A percentile compares a stretch with the other conserved stretches of the same genome.
Conservation (phyloP, 805 yeast species). For the Candida tammaniensis region DNA sequence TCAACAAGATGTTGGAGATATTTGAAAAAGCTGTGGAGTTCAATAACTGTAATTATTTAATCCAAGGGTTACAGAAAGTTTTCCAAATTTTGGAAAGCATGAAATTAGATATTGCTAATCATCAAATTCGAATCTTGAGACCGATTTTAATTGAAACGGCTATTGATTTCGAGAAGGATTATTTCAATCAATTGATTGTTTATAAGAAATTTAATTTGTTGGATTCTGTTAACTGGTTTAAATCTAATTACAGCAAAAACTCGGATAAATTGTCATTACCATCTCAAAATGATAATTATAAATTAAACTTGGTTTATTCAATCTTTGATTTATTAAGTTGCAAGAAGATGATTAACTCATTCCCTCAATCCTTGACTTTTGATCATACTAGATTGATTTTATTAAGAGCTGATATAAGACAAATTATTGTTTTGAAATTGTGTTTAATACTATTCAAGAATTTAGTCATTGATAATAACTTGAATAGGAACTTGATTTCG, state of each 20-base stretch:
- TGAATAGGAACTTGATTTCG: slow-evolving; percentile 22
- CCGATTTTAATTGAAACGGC: slow-evolving; percentile 86
- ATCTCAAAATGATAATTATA: slow-evolving; percentile 3
- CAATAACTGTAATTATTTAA: slow-evolving; percentile 48
- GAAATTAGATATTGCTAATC: slow-evolving; percentile 94
- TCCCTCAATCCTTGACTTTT: slow-evolving; percentile 80
- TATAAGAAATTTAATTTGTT: slow-evolving; percentile 59
- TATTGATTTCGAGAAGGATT: slow-evolving; percentile 83
- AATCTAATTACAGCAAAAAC: slow-evolving; percentile 28
- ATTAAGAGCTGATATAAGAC: slow-evolving; percentile 81
- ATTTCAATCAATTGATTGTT: slow-evolving; percentile 53
- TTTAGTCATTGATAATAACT: slow-evolving; percentile 41
- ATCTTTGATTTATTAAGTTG: slow-evolving; percentile 68
- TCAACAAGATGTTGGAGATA: slow-evolving; percentile 69
- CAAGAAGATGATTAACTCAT: slow-evolving; percentile 75
- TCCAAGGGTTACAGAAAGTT: slow-evolving; percentile 73
- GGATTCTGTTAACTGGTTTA: slow-evolving; percentile 68
- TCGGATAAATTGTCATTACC: not conserved
- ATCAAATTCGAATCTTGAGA: slow-evolving; percentile 81
- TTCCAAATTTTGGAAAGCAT: slow-evolving; percentile 87
- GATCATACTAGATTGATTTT: slow-evolving; percentile 78
- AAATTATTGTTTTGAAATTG: slow-evolving; percentile 74
- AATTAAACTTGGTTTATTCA: slow-evolving; percentile 36
- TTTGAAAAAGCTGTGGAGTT: slow-evolving; percentile 51
- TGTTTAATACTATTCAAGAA: slow-evolving; percentile 74